These are phyloP conservation scores for Magnaporthiopsis incrustans DNA, from an alignment of 2,329 filamentous ascomycete genomes.

Conservation along the genomic window DNA sequence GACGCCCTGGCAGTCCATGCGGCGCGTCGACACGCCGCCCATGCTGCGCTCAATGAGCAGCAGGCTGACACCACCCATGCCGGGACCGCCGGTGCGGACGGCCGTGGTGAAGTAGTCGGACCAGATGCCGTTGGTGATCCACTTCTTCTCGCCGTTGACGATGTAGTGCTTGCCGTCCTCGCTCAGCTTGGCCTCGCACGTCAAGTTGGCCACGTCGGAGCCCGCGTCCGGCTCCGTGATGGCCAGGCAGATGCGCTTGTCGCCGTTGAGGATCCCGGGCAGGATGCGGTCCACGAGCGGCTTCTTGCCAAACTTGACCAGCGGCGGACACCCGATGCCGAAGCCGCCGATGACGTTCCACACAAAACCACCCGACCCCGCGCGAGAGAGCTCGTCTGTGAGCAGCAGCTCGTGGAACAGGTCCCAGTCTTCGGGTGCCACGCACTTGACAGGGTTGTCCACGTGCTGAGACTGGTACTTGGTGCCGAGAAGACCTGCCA, in stretches of 20 bases:
- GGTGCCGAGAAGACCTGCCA: conserved; percentile 83
- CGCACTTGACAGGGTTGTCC: conserved; percentile 63
- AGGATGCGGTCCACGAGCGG: conserved; percentile 77
- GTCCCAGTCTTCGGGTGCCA: conserved; percentile 87
- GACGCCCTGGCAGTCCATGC: conserved; percentile 98
- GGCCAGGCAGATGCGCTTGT: conserved; percentile 95
- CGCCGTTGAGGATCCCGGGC: conserved; percentile 78
- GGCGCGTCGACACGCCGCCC: conserved; percentile 82
- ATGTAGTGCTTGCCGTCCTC: conserved; percentile 99
- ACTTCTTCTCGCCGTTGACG: conserved; percentile 99
- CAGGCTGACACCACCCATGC: conserved; percentile 88
- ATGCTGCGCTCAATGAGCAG: conserved; percentile 82
- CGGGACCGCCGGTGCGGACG: conserved; percentile 77
- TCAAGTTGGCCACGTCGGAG: conserved; percentile 89
- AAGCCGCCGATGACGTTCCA: conserved; percentile 98
- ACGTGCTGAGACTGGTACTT: conserved; percentile 73
- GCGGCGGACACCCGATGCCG: conserved; percentile 84
- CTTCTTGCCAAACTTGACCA: conserved; percentile 88
- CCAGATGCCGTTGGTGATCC: conserved; percentile 99
- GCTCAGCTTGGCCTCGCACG: conserved; percentile 88
- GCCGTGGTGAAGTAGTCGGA: conserved; percentile 96
- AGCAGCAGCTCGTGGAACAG: conserved; percentile 96
- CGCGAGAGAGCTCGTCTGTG: conserved; percentile 87
- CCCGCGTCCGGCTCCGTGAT: conserved; percentile 97
- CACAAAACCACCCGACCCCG: conserved; percentile 84